Percentiles rank a stretch among this genome's conserved stretches.
Evolutionary conservation across 202 grass and related monocot genomes (phyloP).

Genomic region (Tripidium arundinaceum): DNA sequence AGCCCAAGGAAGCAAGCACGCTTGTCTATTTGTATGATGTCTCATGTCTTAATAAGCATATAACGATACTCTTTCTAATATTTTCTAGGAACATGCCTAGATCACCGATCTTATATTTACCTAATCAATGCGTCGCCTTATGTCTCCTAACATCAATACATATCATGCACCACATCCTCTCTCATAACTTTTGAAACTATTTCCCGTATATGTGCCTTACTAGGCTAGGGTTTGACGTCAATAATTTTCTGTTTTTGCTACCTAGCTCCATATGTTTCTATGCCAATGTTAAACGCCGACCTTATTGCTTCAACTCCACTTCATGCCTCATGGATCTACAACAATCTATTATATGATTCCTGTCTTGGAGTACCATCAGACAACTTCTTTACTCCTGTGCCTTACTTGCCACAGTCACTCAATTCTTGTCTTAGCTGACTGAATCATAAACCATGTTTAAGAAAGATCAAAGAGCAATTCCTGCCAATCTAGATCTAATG

Average conservation of each 20-base stretch:
- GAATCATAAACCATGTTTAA: not conserved
- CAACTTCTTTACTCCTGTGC: not conserved
- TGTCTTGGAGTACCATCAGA: not conserved
- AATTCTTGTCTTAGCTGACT: not conserved
- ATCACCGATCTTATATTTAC: not conserved
- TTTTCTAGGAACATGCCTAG: not conserved
- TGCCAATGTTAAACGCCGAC: fast-evolving
- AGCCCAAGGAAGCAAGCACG: not conserved
- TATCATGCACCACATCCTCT: not conserved
- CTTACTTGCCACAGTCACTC: not conserved
- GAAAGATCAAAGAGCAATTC: not conserved
- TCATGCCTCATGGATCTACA: not conserved
- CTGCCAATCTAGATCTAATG: not conserved
- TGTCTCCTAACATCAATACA: not conserved
- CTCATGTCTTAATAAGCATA: too few relatives aligned
- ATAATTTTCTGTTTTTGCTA: fast-evolving
- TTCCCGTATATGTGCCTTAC: fast-evolving
- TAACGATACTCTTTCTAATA: too few relatives aligned
- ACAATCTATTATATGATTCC: not conserved
- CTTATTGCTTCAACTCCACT: not conserved
- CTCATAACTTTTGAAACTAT: not conserved
- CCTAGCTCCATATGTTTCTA: not conserved
- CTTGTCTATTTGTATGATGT: not conserved
- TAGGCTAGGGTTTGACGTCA: not conserved
- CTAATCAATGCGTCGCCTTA: fast-evolving